phyloP scores from a whole-genome alignment of 2,329 filamentous ascomycete species.

The Seiridium cupressi region DNA sequence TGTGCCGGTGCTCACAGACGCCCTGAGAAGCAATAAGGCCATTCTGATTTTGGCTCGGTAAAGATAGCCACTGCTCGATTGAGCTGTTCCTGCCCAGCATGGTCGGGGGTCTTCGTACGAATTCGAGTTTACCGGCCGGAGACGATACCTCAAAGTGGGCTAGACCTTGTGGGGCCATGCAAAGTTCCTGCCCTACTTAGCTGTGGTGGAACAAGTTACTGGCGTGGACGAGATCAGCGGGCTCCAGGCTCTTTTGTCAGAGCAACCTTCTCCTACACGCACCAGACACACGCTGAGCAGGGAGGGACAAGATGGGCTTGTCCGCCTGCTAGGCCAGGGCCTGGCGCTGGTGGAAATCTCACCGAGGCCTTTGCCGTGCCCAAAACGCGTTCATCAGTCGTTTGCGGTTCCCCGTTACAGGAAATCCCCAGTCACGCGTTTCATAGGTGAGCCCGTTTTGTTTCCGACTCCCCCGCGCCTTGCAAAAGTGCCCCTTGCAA shows the following conservation, averaged over 20 bases:
- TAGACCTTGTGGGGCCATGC: constrained; percentile 22
- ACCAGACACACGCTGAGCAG: background rate
- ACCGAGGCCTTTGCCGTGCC: background rate
- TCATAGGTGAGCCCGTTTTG: background rate
- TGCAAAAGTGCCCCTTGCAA: background rate
- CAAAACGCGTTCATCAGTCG: background rate
- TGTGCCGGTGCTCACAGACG: background rate
- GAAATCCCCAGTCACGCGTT: constrained; percentile 1
- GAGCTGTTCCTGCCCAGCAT: constrained; percentile 30
- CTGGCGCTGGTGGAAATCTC: no score
- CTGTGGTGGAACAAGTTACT: background rate
- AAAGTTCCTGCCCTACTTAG: constrained; percentile 16
- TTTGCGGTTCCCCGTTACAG: constrained; percentile 3
- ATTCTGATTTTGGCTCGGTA: constrained; percentile 9
- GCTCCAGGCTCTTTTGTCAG: background rate
- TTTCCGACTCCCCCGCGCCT: constrained; percentile 9
- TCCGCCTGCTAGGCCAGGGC: background rate
- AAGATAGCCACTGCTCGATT: constrained; percentile 30
- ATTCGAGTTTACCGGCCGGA: constrained; percentile 34
- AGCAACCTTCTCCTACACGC: background rate
- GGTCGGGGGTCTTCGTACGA: constrained; percentile 33
- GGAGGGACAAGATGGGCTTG: background rate
- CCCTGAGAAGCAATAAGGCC: background rate
- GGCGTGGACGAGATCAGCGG: background rate
- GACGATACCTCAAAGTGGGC: constrained; percentile 32